phyloP scores from a whole-genome alignment of 129 eudicot genomes.

The Helichrysum umbraculigerum region DNA sequence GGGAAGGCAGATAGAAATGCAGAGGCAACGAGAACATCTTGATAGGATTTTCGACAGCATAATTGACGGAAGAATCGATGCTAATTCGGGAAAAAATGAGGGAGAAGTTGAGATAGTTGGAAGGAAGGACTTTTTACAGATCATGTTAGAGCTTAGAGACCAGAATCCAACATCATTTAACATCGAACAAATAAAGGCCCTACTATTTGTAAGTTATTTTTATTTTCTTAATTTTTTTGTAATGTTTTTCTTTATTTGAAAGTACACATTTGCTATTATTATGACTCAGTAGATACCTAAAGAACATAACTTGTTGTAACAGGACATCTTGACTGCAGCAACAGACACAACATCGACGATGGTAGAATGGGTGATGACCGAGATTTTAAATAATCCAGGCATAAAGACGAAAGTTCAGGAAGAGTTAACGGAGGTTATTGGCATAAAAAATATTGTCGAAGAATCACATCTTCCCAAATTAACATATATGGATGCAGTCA shows the following conservation, averaged over 20 bases:
- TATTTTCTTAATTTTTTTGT: too few relatives aligned
- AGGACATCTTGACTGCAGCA: constrained; percentile 39
- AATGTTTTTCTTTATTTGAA: neutral
- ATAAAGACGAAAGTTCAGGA: constrained; percentile 32
- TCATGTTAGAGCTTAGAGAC: constrained; percentile 34
- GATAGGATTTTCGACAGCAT: neutral
- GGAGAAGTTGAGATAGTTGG: neutral
- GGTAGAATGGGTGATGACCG: constrained; percentile 47
- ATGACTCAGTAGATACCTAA: neutral
- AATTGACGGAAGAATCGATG: neutral
- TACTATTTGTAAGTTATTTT: constrained; percentile 36
- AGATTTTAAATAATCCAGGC: constrained; percentile 28
- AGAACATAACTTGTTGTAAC: neutral
- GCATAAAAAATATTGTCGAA: constrained; percentile 34
- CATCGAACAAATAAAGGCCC: constrained; percentile 41
- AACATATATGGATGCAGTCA: constrained; percentile 38
- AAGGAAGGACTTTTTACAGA: constrained; percentile 25
- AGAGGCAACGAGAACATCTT: neutral
- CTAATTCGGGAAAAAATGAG: too few relatives aligned
- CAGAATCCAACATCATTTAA: constrained; percentile 34
- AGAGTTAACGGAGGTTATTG: constrained; percentile 39
- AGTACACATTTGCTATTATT: neutral
- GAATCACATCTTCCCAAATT: constrained; percentile 40
- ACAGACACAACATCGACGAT: constrained; percentile 44
- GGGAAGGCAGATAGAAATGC: neutral